Evolutionary conservation across 305 asterid species (phyloP), one percentile per base, ranked within the genome.

Genomic region (Plantago rigida): DNA sequence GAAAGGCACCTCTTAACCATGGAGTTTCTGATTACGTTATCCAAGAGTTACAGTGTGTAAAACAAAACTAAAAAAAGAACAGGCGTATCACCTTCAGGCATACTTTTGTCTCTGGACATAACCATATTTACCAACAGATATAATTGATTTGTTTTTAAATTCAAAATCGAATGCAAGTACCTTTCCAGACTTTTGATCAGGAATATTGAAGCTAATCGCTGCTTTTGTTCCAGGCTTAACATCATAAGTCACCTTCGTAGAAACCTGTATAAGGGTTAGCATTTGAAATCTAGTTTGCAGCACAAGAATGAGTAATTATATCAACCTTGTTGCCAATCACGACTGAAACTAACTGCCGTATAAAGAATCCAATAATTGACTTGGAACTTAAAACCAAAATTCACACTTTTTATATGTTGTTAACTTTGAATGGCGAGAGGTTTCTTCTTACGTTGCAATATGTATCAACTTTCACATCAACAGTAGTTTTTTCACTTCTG

Each of bases 181-280:
- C 96, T 88, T 88, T 56, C 95, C 85, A 13, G 96, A 84, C 78
- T 86, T 88, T 82, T 86, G 76, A 71, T 88, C 95, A 46, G 96
- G 96, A 58, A 88, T 71, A 59, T 51, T 78, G 81, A 88, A 88
- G 77, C 96, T 79, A 64, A 86, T 62, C 19, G 88, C 84, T 55
- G 86, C 78, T 79, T 82, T 86, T 45, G 96, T 75, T 54, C 90
- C 82, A 56, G 84, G 83, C 73, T 69, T 67, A 45, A 79, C 74
- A 31, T 88, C 78, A 60, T 70, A 68, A 47, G 91, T 79, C 59
- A 88, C 86, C 78, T 79, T 86, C 19, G 96, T 82, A 10, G 82
- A 75, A 58, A 88, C 81, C 96, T 86, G 79, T 62, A 72, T 24
- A 73, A 5, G 15, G 31, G 63, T 8, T 17, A 42, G 15, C 28